A percentile compares a stretch with the other conserved stretches of the same genome.
These are phyloP conservation scores for Apiospora aurea DNA, from an alignment of 2,329 filamentous ascomycete genomes.

Conservation along the genomic window DNA sequence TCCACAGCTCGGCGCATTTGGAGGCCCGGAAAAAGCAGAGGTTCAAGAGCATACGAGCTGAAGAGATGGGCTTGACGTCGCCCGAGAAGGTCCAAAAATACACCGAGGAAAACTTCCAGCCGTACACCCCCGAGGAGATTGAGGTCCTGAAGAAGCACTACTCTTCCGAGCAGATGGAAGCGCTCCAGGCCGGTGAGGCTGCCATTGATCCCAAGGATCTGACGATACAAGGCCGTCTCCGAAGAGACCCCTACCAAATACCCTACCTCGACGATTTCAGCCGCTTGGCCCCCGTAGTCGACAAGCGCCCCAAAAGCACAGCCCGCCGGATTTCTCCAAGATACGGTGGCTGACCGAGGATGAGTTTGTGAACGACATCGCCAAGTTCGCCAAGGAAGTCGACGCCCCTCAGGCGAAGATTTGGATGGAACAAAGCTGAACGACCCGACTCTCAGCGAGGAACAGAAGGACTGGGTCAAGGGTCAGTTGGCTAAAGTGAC, in stretches of 20 bases:
- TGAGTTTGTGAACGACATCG: slow-evolving; percentile 44
- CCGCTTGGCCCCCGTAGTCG: slow-evolving; percentile 77
- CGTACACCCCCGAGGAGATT: slow-evolving; percentile 73
- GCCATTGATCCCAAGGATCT: slow-evolving; percentile 79
- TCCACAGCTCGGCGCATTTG: slow-evolving; percentile 60
- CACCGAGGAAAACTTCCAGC: slow-evolving; percentile 59
- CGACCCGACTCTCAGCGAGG: slow-evolving; percentile 11
- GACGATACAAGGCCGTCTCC: slow-evolving; percentile 73
- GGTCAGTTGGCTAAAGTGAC: not conserved
- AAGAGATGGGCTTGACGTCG: slow-evolving; percentile 57
- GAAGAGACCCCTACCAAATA: slow-evolving; percentile 75
- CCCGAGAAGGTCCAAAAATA: slow-evolving; percentile 53
- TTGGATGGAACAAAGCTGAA: slow-evolving; percentile 19
- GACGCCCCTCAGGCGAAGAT: slow-evolving; percentile 19
- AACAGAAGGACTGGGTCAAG: slow-evolving; percentile 21
- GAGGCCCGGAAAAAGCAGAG: slow-evolving; percentile 54
- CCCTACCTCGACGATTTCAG: slow-evolving; percentile 86
- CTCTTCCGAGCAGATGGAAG: slow-evolving; percentile 80
- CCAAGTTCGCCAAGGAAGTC: slow-evolving; percentile 35
- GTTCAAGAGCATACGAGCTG: slow-evolving; percentile 61
- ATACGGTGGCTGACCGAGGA: slow-evolving; percentile 51
- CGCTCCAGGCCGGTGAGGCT: slow-evolving; percentile 81
- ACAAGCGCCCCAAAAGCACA: slow-evolving; percentile 66
- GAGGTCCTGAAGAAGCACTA: slow-evolving; percentile 71
- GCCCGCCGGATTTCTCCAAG: slow-evolving; percentile 48